These are phyloP conservation scores for Umbellularia californica DNA, from an alignment of 164 flowering plant genomes.

Conservation along the genomic window DNA sequence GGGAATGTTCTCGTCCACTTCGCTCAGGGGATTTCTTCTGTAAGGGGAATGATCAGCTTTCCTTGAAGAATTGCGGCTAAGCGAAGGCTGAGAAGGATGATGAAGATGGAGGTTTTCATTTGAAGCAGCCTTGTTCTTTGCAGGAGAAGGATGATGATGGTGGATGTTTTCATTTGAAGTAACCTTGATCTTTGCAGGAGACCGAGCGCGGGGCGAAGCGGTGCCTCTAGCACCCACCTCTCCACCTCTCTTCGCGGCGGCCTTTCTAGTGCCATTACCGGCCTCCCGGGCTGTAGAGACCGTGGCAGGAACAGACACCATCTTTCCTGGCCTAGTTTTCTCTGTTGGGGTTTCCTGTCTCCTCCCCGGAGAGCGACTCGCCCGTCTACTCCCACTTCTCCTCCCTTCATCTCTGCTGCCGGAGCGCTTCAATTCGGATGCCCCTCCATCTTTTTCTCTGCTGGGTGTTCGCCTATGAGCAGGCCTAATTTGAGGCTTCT, in stretches of 20 bases:
- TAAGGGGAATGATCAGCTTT: slow-evolving; percentile 82
- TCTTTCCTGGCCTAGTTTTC: slow-evolving; percentile 50
- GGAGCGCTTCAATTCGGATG: slow-evolving; percentile 41
- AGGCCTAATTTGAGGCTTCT: slow-evolving; percentile 17
- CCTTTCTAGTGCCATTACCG: slow-evolving; percentile 28
- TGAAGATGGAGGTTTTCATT: slow-evolving; percentile 21
- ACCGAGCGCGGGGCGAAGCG: slow-evolving; percentile 74
- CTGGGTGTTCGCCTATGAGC: slow-evolving; percentile 69
- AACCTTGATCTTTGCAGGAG: slow-evolving; percentile 54
- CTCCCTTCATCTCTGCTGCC: slow-evolving; percentile 56
- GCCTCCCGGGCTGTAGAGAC: slow-evolving; percentile 12
- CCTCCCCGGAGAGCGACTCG: slow-evolving; percentile 78
- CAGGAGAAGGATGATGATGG: slow-evolving; percentile 31
- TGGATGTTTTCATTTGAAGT: slow-evolving; percentile 16
- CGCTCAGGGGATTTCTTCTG: slow-evolving; percentile 73
- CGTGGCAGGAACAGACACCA: slow-evolving; percentile 82
- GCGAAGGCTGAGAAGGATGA: slow-evolving; percentile 41
- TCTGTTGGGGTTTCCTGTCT: slow-evolving; percentile 45
- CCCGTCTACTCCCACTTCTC: slow-evolving; percentile 45
- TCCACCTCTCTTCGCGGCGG: slow-evolving; percentile 39
- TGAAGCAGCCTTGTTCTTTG: not conserved
- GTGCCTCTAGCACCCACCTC: slow-evolving; percentile 29
- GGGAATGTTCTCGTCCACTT: slow-evolving; percentile 47
- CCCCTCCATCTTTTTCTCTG: slow-evolving; percentile 51
- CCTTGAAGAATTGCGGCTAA: slow-evolving; percentile 76